A percentile compares a stretch with the other conserved stretches of the same genome.
These are phyloP conservation scores for Fusarium sulawesiense DNA, from an alignment of 2,329 filamentous ascomycete species.

Conservation along the genomic window DNA sequence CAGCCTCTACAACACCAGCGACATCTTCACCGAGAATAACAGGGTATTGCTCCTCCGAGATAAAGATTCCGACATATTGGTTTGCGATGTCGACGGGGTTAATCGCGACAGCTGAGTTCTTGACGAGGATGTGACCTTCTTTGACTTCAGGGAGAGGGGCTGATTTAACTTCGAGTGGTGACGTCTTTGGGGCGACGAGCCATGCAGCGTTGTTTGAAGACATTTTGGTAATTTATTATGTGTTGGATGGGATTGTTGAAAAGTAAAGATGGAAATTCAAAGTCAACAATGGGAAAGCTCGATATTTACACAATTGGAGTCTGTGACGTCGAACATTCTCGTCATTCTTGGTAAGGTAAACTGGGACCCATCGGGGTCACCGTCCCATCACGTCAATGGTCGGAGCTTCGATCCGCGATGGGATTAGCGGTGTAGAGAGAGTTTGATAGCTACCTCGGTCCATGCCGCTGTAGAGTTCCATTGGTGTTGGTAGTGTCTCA, in stretches of 20 bases:
- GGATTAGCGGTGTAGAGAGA: conserved; percentile 21
- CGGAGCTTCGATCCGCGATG: conserved; percentile 2
- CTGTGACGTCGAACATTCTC: background rate
- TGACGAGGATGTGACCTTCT: conserved; percentile 41
- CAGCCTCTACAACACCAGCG: conserved; percentile 49
- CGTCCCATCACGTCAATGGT: conserved; percentile 8
- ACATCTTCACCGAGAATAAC: conserved; percentile 48
- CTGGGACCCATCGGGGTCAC: background rate
- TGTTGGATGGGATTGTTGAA: background rate
- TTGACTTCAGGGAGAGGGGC: conserved; percentile 19
- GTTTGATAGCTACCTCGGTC: background rate
- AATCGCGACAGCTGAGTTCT: conserved; percentile 48
- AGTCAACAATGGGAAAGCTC: background rate
- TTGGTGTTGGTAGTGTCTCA: background rate
- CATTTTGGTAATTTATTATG: background rate
- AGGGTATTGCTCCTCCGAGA: conserved; percentile 17
- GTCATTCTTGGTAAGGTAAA: background rate
- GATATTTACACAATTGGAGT: background rate
- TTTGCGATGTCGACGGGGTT: conserved; percentile 47
- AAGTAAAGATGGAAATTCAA: background rate
- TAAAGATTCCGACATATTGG: conserved; percentile 31
- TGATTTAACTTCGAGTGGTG: conserved; percentile 29
- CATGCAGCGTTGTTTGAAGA: conserved; percentile 27
- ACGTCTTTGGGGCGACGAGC: conserved; percentile 21
- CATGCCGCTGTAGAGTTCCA: background rate